A percentile compares a stretch with the other conserved stretches of the same genome.
Conservation (phyloP, 805 yeast genomes). For the Myxozyma monticola region DNA sequence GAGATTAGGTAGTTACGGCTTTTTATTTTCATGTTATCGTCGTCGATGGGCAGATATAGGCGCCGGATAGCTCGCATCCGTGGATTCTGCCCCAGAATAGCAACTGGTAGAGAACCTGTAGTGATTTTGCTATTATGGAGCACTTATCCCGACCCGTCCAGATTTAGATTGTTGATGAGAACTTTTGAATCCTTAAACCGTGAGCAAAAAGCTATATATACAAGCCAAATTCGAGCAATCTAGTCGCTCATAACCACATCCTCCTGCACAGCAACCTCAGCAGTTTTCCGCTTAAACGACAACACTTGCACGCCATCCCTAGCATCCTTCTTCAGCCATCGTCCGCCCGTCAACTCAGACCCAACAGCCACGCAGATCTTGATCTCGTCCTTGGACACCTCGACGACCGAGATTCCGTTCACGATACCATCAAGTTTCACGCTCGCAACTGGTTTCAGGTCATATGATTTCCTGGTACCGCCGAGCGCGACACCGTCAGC, state of each 20-base stretch:
- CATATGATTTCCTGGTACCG: slow-evolving; percentile 12
- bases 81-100: too few species aligned
- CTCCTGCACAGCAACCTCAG: neutral
- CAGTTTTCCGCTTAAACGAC: slow-evolving; percentile 7
- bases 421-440: slow-evolving; percentile 19
- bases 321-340: slow-evolving; percentile 17
- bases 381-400: slow-evolving; percentile 11
- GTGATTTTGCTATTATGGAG: too few species aligned
- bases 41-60: too few species aligned
- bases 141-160: too few species aligned
- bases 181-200: too few species aligned
- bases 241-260: too few species aligned
- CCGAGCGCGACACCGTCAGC: slow-evolving; percentile 9
- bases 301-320: slow-evolving; percentile 22
- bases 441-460: slow-evolving; percentile 16
- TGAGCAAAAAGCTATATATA: neutral
- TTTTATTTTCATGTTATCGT: too few species aligned
- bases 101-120: too few species aligned
- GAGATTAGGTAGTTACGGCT: too few species aligned
- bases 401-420: slow-evolving; percentile 22
- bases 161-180: too few species aligned
- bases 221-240: neutral
- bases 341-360: slow-evolving; percentile 20
- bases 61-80: too few species aligned
- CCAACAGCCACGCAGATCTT: slow-evolving; percentile 22